Evolutionary conservation across 2,329 filamentous ascomycete species (phyloP), one percentile per base, ranked within the genome.

Genomic region (Sporothrix curviconia): DNA sequence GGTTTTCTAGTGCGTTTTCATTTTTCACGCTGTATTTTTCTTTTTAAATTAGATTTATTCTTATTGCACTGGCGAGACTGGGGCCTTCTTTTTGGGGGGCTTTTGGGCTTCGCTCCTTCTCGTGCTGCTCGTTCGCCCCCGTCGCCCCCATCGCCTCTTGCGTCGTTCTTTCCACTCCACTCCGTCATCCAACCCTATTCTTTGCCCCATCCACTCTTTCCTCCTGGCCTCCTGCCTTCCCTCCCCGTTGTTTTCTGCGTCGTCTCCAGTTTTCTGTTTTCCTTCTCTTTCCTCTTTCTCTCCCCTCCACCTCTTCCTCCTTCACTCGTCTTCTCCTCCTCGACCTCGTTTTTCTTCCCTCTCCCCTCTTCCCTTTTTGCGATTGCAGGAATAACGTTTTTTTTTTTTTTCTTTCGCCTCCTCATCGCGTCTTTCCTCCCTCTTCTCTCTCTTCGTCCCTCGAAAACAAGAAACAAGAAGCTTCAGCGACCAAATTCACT

Each of bases 401-500:
- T 37, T 53, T 30, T 34, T 14, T 37, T 50, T 55, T 49, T 42
- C 17, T 44, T 19, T 34, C 36, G 46, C 46, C 36, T 28, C 22
- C 17, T 53, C 49, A 24, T 55, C 40, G 46, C 50, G 19, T 49
- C 46, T 49, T n/a, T 34, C n/a, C 34, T 56, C 40, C n/a, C 44
- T 24, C 46, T 19, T 7, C 49, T 49, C 25, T 22, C 34, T 28
- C 9, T 22, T 34, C 51, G 12, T 3, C n/a, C 28, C 15, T 57
- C 44, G 37, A 49, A 36, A 37, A 17, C 32, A 40, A 22, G 25
- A 34, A n/a, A 40, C 37, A 50, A 44, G 37, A 39, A 34, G 11
- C 49, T 28, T 60, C 64, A 64, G 59, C 69, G 68, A 65, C 69
- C 69, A 72, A 70, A 72, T 72, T 72, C 64, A 66, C 53, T 72